Evolutionary conservation across 176 grass and related monocot genomes (phyloP).

Genomic region (Paspalum notatum): DNA sequence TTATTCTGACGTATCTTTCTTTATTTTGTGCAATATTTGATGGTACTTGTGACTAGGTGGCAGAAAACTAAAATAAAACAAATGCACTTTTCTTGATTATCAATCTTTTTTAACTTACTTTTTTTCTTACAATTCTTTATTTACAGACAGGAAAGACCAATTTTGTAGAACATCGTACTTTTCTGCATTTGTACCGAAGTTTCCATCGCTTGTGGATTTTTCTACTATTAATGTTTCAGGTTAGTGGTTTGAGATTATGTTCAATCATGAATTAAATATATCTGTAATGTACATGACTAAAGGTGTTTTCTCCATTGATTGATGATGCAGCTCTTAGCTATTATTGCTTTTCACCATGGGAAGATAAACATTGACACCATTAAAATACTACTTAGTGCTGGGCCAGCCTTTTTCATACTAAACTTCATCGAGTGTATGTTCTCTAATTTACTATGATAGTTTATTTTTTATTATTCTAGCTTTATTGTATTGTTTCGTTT

Average conservation of each 20-base stretch:
- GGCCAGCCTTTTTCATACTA: conserved; percentile 88
- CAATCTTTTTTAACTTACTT: neutral
- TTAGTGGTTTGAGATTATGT: conserved; percentile 37
- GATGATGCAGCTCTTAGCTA: conserved; percentile 68
- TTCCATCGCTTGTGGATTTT: conserved; percentile 99
- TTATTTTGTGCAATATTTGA: too few relatives aligned
- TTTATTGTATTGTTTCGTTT: neutral
- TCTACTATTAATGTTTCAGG: conserved; percentile 96
- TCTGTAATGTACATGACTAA: conserved; percentile 18
- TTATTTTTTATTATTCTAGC: conserved; percentile 14
- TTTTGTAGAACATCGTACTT: conserved; percentile 98
- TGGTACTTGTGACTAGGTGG: too few relatives aligned
- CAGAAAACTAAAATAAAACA: too few relatives aligned
- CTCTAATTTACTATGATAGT: conserved; percentile 33
- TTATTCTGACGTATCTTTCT: too few relatives aligned
- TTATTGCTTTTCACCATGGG: conserved; percentile 80
- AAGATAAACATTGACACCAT: conserved; percentile 73
- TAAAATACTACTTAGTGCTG: conserved; percentile 89
- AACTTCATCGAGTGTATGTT: conserved; percentile 86
- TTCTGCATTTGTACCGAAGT: conserved; percentile 90
- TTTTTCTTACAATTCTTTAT: conserved; percentile 18
- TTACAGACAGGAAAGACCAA: conserved; percentile 90
- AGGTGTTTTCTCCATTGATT: conserved; percentile 26
- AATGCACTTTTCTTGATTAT: conserved; percentile 24
- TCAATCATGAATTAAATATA: conserved; percentile 21